A percentile compares a stretch with the other conserved stretches of the same genome.
Evolutionary conservation across 2,329 filamentous ascomycete species (phyloP).

Genomic region (Apiospora sp.): DNA sequence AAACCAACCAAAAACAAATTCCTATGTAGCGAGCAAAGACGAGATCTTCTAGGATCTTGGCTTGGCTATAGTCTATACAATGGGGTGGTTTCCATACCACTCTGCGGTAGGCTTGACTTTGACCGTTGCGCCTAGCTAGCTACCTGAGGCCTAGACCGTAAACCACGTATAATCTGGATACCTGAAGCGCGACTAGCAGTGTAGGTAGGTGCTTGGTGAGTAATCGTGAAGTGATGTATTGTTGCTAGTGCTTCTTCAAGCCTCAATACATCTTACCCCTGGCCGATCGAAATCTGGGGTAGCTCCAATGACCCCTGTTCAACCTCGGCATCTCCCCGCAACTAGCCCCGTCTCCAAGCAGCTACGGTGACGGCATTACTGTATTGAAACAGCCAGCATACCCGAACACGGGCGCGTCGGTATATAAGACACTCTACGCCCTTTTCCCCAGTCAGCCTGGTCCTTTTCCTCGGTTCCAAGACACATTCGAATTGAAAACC

Average conservation of each 20-base stretch:
- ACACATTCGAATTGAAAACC: neutral
- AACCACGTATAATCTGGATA: neutral
- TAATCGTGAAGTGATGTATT: neutral
- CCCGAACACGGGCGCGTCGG: neutral
- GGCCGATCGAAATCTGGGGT: conserved; percentile 17
- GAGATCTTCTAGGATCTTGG: neutral
- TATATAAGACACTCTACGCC: neutral
- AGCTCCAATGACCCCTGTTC: conserved; percentile 28
- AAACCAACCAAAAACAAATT: neutral
- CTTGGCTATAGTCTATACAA: neutral
- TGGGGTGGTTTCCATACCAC: neutral
- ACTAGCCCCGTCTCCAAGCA: conserved; percentile 25
- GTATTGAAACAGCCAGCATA: conserved; percentile 16
- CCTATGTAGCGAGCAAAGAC: neutral
- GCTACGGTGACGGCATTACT: conserved; percentile 10
- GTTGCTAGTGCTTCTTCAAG: conserved; percentile 3
- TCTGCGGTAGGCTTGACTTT: neutral
- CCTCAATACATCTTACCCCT: neutral
- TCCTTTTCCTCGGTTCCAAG: neutral
- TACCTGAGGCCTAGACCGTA: neutral
- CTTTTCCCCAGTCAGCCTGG: neutral
- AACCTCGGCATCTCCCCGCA: conserved; percentile 38
- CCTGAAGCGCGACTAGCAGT: neutral
- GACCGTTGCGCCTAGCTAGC: neutral
- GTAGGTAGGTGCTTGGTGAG: neutral